Evolutionary conservation across 1,139 yeast species (phyloP).

Genomic region (Candida mesenterica): DNA sequence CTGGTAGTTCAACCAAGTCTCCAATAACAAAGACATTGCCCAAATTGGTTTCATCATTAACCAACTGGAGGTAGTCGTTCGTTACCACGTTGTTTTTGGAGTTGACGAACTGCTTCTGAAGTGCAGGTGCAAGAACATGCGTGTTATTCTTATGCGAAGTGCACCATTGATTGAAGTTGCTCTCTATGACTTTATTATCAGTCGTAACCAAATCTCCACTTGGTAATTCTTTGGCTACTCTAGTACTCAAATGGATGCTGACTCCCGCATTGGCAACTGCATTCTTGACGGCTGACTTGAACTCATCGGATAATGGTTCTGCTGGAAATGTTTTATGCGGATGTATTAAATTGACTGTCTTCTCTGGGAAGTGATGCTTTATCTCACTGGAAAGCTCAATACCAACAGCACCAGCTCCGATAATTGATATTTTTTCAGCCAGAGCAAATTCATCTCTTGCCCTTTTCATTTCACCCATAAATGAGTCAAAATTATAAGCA

Average conservation of each 20-base stretch:
- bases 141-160: conserved; percentile 42
- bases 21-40: conserved; percentile 40
- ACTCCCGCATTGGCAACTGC: conserved; percentile 26
- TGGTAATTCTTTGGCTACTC: conserved; percentile 26
- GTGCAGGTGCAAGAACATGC: conserved; percentile 18
- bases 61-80: conserved; percentile 39
- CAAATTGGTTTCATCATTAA: conserved; percentile 12
- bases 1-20: conserved; percentile 40
- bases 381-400: conserved; percentile 50
- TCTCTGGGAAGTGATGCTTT: conserved; percentile 33
- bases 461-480: conserved; percentile 33
- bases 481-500: conserved; percentile 29
- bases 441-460: conserved; percentile 23
- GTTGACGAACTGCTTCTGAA: conserved; percentile 25
- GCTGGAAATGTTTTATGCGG: conserved; percentile 42
- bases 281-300: conserved; percentile 25
- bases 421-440: conserved; percentile 29
- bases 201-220: conserved; percentile 33
- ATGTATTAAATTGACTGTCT: conserved; percentile 38
- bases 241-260: conserved; percentile 16
- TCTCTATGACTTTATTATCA: conserved; percentile 26
- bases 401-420: conserved; percentile 55
- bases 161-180: conserved; percentile 46
- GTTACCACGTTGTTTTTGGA: conserved; percentile 28
- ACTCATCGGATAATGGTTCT: conserved; percentile 35